Percentiles rank a stretch among this genome's conserved stretches.
phyloP scores from a whole-genome alignment of 768 basidiomycete species.

The Mycena indigotica region DNA sequence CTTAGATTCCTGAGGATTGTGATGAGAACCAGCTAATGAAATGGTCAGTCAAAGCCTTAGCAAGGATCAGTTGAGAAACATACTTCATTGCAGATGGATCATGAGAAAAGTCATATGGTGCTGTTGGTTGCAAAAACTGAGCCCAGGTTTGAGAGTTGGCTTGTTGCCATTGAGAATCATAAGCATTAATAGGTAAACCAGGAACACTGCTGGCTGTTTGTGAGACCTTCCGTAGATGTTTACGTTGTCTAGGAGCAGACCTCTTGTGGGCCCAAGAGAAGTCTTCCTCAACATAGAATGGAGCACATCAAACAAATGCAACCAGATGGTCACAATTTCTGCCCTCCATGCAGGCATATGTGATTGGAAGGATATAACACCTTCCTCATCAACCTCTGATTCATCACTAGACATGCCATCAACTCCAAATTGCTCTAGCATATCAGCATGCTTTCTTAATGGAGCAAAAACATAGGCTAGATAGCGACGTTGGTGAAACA shows the following conservation, averaged over 20 bases:
- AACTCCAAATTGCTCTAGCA: constrained; percentile 24
- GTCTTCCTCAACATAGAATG: constrained; percentile 7
- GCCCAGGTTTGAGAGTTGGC: background rate
- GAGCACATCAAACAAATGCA: constrained; percentile 23
- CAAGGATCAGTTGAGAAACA: too few species aligned
- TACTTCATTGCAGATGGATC: constrained; percentile 13
- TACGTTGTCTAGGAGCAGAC: constrained; percentile 10
- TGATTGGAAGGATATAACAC: background rate
- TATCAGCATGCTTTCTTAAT: constrained; percentile 16
- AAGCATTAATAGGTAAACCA: constrained; percentile 21
- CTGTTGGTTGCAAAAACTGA: background rate
- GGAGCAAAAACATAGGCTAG: constrained; percentile 8
- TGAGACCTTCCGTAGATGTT: constrained; percentile 4
- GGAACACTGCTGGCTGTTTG: constrained; percentile 9
- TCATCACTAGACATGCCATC: constrained; percentile 32
- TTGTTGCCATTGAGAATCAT: constrained; percentile 18
- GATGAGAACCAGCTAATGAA: too few species aligned
- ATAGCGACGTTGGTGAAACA: constrained; percentile 6
- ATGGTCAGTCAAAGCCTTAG: too few species aligned
- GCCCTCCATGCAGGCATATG: constrained; percentile 22
- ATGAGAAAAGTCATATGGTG: constrained; percentile 22
- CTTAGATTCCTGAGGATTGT: too few species aligned
- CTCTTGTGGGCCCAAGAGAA: constrained; percentile 7
- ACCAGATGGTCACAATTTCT: constrained; percentile 16
- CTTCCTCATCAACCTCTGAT: constrained; percentile 18